A percentile compares a stretch with the other conserved stretches of the same genome.
phyloP scores from a whole-genome alignment of 177 flowering plant species.

The Vitis hybrid region DNA sequence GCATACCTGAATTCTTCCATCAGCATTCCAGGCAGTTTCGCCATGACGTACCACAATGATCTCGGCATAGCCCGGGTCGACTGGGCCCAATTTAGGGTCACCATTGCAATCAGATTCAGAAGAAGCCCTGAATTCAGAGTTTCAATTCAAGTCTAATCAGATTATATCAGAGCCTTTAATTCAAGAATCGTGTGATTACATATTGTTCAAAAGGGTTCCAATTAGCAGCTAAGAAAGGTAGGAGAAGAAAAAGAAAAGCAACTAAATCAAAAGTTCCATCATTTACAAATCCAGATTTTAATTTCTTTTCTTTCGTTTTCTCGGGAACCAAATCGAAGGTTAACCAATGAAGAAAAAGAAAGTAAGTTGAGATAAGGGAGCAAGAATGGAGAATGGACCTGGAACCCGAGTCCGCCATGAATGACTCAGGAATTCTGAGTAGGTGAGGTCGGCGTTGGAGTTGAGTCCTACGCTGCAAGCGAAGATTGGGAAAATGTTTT shows the following conservation, averaged over 20 bases:
- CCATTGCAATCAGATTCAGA: constrained; percentile 13
- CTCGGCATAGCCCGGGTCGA: constrained; percentile 49
- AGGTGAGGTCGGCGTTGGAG: constrained; percentile 12
- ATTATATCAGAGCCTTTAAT: background rate
- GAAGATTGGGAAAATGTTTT: too few relatives aligned
- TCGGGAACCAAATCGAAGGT: background rate
- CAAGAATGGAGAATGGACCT: constrained; percentile 1
- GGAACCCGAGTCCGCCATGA: constrained; percentile 15
- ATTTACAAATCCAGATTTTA: background rate
- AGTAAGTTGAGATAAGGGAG: background rate
- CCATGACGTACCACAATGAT: constrained; percentile 88
- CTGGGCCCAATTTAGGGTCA: constrained; percentile 16
- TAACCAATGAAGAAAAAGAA: background rate
- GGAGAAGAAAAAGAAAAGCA: background rate
- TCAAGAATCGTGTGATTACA: background rate
- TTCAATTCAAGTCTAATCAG: background rate
- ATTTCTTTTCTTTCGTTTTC: background rate
- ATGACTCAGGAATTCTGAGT: background rate
- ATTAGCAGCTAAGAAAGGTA: background rate
- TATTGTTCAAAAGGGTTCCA: background rate
- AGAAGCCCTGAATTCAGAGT: background rate
- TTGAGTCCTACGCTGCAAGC: too few relatives aligned
- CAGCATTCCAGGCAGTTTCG: constrained; percentile 85
- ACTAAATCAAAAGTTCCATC: background rate
- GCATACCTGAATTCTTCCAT: constrained; percentile 76